These are phyloP conservation scores for Tulasnella sp. DNA, from an alignment of 768 basidiomycete species.

Conservation along the genomic window DNA sequence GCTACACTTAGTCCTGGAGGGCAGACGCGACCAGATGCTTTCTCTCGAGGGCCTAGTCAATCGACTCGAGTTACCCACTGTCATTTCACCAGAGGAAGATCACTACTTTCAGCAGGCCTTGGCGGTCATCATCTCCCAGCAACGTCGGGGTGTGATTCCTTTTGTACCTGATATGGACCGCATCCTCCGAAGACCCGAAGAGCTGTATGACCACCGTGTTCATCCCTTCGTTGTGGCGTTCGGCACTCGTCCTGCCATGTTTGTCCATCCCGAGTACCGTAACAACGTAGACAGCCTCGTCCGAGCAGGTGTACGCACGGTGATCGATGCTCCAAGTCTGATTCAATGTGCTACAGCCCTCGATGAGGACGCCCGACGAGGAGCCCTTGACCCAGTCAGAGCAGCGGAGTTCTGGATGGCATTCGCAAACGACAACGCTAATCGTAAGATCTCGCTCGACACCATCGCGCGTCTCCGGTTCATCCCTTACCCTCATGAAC, in stretches of 20 bases:
- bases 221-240: not conserved
- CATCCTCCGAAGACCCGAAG: not conserved
- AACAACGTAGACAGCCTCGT: not conserved
- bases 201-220: slow-evolving; percentile 4
- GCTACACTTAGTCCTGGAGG: not conserved
- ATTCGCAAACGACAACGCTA: not conserved
- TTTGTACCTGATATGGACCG: not conserved
- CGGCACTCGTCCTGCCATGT: not conserved
- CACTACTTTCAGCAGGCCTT: not conserved
- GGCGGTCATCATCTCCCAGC: not conserved
- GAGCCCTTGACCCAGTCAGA: not conserved
- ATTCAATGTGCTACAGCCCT: not conserved
- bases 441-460: not conserved
- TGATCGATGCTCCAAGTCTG: not conserved
- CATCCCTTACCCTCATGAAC: not conserved
- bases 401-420: not conserved
- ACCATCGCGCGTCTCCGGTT: not conserved
- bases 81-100: not conserved
- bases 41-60: not conserved
- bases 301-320: not conserved
- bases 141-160: not conserved
- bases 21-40: not conserved
- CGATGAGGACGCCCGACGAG: not conserved
- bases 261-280: not conserved
- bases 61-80: not conserved